Conservation (phyloP, 1,284 basidiomycete genomes). For the Sporisorium scitamineum region DNA sequence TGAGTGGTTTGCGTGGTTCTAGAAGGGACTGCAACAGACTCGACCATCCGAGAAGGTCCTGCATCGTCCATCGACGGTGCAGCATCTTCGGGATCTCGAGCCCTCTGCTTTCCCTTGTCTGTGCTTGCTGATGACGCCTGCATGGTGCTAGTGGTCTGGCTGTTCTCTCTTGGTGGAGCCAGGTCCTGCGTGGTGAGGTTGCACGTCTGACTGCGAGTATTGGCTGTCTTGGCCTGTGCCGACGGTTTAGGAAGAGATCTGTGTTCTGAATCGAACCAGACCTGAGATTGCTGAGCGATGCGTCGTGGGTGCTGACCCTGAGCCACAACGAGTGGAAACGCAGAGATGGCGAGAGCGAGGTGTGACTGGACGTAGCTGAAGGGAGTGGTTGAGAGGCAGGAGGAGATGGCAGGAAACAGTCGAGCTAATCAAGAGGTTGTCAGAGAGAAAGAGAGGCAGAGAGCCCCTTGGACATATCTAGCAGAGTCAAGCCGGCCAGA, state of each 20-base stretch:
- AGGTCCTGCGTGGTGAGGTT: background rate
- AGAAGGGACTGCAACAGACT: constrained; percentile 20
- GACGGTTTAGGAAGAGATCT: background rate
- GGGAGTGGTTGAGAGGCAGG: background rate
- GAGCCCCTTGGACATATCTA: background rate
- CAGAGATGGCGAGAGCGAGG: background rate
- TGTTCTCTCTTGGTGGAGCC: background rate
- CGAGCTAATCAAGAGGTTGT: too few relatives aligned
- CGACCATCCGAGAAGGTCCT: constrained; percentile 6
- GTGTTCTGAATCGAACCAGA: background rate
- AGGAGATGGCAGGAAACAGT: too few relatives aligned
- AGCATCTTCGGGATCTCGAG: constrained; percentile 7
- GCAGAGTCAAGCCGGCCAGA: background rate
- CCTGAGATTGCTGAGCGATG: background rate
- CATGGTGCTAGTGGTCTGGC: background rate
- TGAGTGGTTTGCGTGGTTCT: background rate
- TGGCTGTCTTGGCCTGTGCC: background rate
- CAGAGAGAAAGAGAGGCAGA: background rate
- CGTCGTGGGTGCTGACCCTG: background rate
- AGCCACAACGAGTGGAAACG: background rate
- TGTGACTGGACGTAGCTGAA: background rate
- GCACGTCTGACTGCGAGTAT: background rate
- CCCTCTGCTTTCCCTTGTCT: constrained; percentile 34
- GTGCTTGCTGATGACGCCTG: constrained; percentile 1
- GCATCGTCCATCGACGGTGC: background rate